Evolutionary conservation across 1,284 basidiomycete genomes (phyloP), one percentile per base, ranked within the genome.

Genomic region (Tilletiopsis washingtonensis): DNA sequence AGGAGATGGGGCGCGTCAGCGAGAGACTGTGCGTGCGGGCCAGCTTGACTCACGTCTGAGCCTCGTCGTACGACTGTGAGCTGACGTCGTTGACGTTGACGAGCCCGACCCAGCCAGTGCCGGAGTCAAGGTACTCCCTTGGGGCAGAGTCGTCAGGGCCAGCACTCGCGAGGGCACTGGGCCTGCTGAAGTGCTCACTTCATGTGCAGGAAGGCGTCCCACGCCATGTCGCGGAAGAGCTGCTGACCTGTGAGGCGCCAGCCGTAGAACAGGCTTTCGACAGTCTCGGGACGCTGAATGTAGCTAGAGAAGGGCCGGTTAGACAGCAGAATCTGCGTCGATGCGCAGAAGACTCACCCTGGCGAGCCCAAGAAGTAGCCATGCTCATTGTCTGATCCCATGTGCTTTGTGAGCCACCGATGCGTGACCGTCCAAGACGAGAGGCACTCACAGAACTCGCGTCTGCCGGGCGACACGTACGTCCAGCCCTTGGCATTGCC

Each of bases 141-240:
- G n/a, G n/a, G n/a, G n/a, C n/a, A n/a, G n/a, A n/a, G n/a, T n/a
- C n/a, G n/a, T n/a, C n/a, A n/a, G n/a, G n/a, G n/a, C n/a, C n/a
- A n/a, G n/a, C n/a, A n/a, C n/a, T n/a, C n/a, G n/a, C n/a, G n/a
- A n/a, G n/a, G n/a, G n/a, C n/a, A n/a, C n/a, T n/a, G n/a, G n/a
- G n/a, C n/a, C n/a, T n/a, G n/a, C n/a, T n/a, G n/a, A n/a, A n/a
- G n/a, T n/a, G n/a, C n/a, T n/a, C n/a, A n/a, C 65, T 91, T 81
- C 62, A 94, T 91, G 2, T 88, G 81, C 69, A 85, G 77, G 78
- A 93, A 94, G 51, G 93, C 90, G 44, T 78, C 69, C 90, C 91
- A 94, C 15, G 87, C 90, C 63, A 82, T 80, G 34, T 85, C 81
- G 23, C 91, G 83, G 71, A 91, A 64, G 20, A 47, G 45, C 15